These are phyloP conservation scores for Fagopyrum homotropicum DNA, from an alignment of 148 eudicot genomes.

Conservation along the genomic window DNA sequence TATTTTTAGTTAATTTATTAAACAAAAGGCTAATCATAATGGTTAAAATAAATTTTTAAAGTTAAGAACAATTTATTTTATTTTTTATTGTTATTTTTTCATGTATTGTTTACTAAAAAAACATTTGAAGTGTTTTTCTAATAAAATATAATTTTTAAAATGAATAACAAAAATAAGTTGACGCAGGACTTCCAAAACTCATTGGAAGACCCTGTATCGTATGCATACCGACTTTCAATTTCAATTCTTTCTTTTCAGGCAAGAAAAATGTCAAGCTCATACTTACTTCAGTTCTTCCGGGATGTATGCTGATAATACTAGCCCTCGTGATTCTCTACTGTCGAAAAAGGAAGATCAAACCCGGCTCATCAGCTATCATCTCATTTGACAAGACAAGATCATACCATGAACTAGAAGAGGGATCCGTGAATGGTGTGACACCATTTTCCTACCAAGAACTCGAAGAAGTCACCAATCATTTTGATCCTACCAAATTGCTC, in stretches of 20 bases:
- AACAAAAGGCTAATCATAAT: no score
- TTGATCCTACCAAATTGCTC: constrained; percentile 38
- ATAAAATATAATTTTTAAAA: no score
- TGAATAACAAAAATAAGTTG: no score
- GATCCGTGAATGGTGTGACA: constrained; percentile 25
- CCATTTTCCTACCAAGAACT: constrained; percentile 45
- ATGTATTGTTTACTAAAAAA: no score
- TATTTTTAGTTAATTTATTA: no score
- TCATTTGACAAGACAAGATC: constrained; percentile 19
- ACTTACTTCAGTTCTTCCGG: constrained; percentile 10
- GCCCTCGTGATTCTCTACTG: constrained; percentile 14
- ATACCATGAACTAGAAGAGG: constrained; percentile 28
- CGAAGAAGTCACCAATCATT: constrained; percentile 34
- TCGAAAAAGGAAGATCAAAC: constrained; percentile 14
- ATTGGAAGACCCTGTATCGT: no score
- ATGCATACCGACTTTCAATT: neutral
- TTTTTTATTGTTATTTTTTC: no score
- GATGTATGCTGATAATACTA: constrained; percentile 12
- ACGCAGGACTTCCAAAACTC: no score
- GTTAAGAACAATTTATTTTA: no score
- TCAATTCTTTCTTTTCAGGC: neutral
- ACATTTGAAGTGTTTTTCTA: no score
- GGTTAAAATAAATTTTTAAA: no score
- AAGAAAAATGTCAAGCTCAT: neutral
- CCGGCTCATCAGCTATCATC: neutral